phyloP scores from a whole-genome alignment of 225 moss, liverwort and hornwort species.

The Physcomitrellopsis africana region DNA sequence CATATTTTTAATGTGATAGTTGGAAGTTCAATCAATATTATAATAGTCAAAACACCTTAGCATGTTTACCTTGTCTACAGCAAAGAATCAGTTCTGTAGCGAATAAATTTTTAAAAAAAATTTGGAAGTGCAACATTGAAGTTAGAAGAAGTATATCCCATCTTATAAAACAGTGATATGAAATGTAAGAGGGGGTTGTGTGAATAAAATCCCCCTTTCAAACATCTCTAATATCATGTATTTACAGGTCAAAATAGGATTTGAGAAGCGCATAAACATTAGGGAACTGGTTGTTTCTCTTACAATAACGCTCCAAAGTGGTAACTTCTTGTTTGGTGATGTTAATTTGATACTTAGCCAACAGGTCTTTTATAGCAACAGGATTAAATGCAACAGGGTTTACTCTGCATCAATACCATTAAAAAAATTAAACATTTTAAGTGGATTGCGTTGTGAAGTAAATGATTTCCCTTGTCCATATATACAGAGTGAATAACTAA shows the following conservation, averaged over 20 bases:
- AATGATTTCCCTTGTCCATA: background rate
- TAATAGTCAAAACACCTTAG: no score
- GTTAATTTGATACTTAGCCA: conserved; percentile 34
- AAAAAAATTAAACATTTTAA: background rate
- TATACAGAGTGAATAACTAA: background rate
- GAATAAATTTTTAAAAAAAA: no score
- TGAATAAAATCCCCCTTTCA: no score
- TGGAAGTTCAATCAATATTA: no score
- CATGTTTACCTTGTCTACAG: no score
- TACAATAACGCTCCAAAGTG: conserved; percentile 40
- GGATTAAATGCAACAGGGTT: conserved; percentile 7
- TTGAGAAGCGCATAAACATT: conserved; percentile 41
- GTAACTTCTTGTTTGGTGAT: conserved; percentile 54
- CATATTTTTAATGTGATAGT: no score
- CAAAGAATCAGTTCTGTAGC: no score
- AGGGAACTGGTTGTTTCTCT: conserved; percentile 39
- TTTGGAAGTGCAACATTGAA: no score
- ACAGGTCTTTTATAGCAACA: conserved; percentile 29
- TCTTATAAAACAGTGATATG: no score
- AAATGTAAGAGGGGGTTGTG: no score
- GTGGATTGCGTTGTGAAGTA: background rate
- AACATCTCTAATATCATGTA: background rate
- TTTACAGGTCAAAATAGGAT: conserved; percentile 36
- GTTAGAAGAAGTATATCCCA: no score
- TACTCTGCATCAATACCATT: background rate